Base-by-base conservation (phyloP, 805 yeast genomes). In the Starmerella bacillaris region DNA sequence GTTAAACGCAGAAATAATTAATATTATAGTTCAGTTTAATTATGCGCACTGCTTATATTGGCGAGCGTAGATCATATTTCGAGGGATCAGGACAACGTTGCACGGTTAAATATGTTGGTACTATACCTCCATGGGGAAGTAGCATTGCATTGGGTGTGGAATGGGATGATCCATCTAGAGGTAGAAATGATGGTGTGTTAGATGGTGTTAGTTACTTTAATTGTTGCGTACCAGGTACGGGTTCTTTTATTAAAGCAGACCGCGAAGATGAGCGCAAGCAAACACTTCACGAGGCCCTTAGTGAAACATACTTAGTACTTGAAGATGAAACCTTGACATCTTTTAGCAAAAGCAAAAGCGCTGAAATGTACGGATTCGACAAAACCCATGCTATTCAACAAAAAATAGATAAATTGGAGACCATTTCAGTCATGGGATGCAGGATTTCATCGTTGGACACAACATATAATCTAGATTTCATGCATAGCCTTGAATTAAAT, bases 101-200 rank as follows among this genome's bases (percentile, higher is more conserved):
- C 28, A 78, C 92, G 0, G 63, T 83, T 2, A 56, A 64, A 34
- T 83, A 51, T 46, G 48, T 65, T 2, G 94, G 94, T 0, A 30
- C 34, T 3, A 54, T 82, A 0, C 71, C 73, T 0, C 60, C 57
- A 9, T 82, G 94, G 94, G 65, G 68, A 0, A 50, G 52, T 7
- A 58, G 53, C 0, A 27, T 43, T 1, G 82, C 86, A 0, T 53
- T 68, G 11, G 95, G 95, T 1, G 63, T 84, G 3, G 94, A 84
- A 52, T 84, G 94, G 94, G 95, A 84, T 51, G 60, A 70, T 30
- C 55, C 64, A 0, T 37, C 40, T 0, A 59, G 82, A 24, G 95
- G 95, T 1, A 79, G 74, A 46, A 71, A 83, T 51, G 57, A 67
- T 41, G 96, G 96, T 0, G 38, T 50, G 1, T 40, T 70, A 19